Base-by-base conservation (phyloP, 1,139 yeast species). In the Diutina neorugosa region DNA sequence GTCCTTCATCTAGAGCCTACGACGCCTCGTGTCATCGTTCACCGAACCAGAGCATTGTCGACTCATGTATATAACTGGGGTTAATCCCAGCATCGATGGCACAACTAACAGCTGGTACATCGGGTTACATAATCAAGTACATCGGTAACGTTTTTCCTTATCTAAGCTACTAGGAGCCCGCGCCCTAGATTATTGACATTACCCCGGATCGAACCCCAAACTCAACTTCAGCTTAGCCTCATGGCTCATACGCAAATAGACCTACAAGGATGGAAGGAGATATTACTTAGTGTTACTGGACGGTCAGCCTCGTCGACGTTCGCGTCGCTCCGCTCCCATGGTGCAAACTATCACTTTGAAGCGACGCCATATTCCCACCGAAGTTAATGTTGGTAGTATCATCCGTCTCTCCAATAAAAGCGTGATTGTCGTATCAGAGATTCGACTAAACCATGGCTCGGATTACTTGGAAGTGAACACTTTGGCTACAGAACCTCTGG, bases 341-440 rank as follows among this genome's bases (percentile, higher is more conserved):
- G 63, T 31, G 50, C 66, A 57, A 57, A 57, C 41, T 34, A 46
- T 6, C 11, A 34, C 18, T 31, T 25, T 44, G 31, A 16, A 47
- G 19, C 42, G 47, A 21, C 23, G 14, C 8, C 2, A 58, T 69
- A 23, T 57, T 59, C 37, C 37, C 37, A 57, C 74, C 25, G 69
- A 65, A 53, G 53, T 77, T 19, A 65, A 63, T 49, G 67, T 61
- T n/a, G 81, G 82, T 1, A 78, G 73, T 56, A 61, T 69, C 23
- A 56, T 77, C 0, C 56, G 70, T 4, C 65, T 71, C 37, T 31
- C 37, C 14, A 31, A 14, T n/a, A n/a, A 31, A 5, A n/a, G 12
- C 1, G 60, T 62, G 43, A 62, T 61, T 46, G 57, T 31, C 5
- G 14, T 31, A 31, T 31, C 37, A 14, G 37, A 31, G n/a, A 31